Evolutionary conservation across 192 early-diverging fungal species (phyloP), one percentile per base, ranked within the genome.

Genomic region (Linnemannia hyalina): DNA sequence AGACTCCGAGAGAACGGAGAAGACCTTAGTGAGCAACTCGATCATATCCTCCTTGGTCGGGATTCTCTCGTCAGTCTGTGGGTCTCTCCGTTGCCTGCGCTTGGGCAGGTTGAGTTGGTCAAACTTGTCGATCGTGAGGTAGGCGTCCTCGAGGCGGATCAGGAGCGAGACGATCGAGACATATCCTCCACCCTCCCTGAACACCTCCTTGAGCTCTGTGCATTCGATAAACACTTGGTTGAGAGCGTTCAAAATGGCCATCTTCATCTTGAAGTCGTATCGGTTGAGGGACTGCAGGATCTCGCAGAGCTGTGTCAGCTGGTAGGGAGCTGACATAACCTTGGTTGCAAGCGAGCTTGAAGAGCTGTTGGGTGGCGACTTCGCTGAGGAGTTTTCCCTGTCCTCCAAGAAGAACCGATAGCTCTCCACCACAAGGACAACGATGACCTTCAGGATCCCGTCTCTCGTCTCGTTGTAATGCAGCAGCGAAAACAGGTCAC

Each of bases 101-200:
- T 85, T 74, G 22, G 77, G 77, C n/a, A 86, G 9, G 46, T 70
- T 70, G 40, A 78, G 74, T 13, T 73, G 29, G 29, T 81, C 87
- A 55, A 54, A 82, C 38, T 75, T 84, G 3, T 73, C 74, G 20
- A 77, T 85, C 65, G 75, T 13, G 6, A 42, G 47, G 80, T 93
- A 92, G 2, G 88, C 89, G 70, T 88, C 87, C 76, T 92, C 91
- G 7, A 94, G 76, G 13, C 93, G 78, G 26, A 94, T 89, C 4
- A 94, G 73, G 18, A 92, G 88, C 4, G 93, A 94, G 4, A 93
- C 88, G 22, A 94, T 80, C 23, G 90, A 91, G 23, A 93, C 87
- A 71, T 92, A 94, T 35, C 94, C 94, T 8, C 93, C 93, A 44
- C 83, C 86, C 49, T 87, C 82, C 44, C 93, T 88, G 57, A 94